phyloP scores from a whole-genome alignment of 2,329 filamentous ascomycete species.

The Ceratocystis albifundus region DNA sequence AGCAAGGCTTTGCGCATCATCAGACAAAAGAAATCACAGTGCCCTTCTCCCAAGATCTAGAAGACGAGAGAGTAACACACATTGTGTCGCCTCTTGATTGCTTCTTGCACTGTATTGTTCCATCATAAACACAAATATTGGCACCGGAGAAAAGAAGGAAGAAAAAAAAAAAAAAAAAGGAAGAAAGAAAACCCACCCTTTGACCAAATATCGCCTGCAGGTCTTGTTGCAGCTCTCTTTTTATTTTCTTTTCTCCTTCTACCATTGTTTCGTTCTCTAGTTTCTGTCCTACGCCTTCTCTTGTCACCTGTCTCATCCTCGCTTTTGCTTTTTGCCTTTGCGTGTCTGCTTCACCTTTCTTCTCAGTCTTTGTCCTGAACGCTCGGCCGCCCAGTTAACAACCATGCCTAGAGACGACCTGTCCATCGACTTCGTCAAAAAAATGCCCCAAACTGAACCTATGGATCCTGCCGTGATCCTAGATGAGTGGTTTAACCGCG shows the following conservation, averaged over 20 bases:
- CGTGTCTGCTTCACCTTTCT: not conserved
- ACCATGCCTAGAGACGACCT: conserved; percentile 62
- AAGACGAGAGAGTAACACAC: not conserved
- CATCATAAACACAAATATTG: not conserved
- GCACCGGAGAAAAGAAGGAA: not conserved
- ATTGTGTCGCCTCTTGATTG: not conserved
- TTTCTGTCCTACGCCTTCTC: not conserved
- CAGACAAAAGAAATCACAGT: not conserved
- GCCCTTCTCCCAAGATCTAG: not conserved
- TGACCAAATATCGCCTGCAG: not conserved
- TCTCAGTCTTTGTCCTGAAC: conserved; percentile 14
- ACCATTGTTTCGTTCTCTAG: not conserved
- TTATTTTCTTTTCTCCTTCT: not conserved
- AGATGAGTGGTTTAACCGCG: conserved; percentile 64
- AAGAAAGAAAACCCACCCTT: not conserved
- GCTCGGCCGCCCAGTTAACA: conserved; percentile 38
- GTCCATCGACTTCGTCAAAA: conserved; percentile 57
- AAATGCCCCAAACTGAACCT: conserved; percentile 51
- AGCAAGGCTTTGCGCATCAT: not conserved
- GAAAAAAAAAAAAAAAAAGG: not conserved
- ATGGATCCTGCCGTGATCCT: conserved; percentile 58
- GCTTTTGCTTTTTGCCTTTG: conserved; percentile 22
- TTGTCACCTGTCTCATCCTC: not conserved
- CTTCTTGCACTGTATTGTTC: not conserved
- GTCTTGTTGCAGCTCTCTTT: not conserved